phyloP scores from a whole-genome alignment of 2,329 filamentous ascomycete species.

The Aspergillus niger region DNA sequence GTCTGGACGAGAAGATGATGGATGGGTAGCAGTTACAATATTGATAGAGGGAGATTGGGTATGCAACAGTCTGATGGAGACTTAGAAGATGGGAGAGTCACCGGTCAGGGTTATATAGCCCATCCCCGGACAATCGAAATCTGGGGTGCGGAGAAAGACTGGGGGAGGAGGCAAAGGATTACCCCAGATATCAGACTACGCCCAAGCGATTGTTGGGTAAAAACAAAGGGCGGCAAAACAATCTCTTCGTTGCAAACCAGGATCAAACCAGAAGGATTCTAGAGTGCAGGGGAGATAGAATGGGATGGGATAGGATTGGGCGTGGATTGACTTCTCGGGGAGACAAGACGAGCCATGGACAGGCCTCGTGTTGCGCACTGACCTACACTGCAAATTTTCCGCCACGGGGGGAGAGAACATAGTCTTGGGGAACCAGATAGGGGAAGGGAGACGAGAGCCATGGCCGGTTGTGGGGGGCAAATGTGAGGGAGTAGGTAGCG shows the following conservation, averaged over 20 bases:
- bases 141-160: conserved; percentile 2
- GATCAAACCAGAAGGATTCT: not conserved
- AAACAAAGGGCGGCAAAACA: conserved; percentile 6
- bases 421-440: not conserved
- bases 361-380: not conserved
- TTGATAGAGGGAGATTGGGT: not conserved
- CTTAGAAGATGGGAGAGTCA: not conserved
- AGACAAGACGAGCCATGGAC: not conserved
- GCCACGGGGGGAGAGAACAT: conserved; percentile 34
- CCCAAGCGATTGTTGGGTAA: not conserved
- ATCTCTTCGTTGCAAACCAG: not conserved
- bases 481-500: too few species aligned
- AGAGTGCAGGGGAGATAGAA: not conserved
- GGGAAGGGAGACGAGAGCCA: not conserved
- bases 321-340: not conserved
- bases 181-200: conserved; percentile 4
- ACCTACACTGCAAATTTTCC: conserved; percentile 48
- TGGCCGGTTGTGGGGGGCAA: too few species aligned
- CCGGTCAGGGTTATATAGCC: not conserved
- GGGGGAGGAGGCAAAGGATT: conserved; percentile 4
- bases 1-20: not conserved
- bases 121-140: not conserved
- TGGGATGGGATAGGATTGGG: not conserved
- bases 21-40: not conserved
- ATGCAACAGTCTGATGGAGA: not conserved